Evolutionary conservation across 2,329 filamentous ascomycete species (phyloP).

Genomic region (Diaporthe sp.): DNA sequence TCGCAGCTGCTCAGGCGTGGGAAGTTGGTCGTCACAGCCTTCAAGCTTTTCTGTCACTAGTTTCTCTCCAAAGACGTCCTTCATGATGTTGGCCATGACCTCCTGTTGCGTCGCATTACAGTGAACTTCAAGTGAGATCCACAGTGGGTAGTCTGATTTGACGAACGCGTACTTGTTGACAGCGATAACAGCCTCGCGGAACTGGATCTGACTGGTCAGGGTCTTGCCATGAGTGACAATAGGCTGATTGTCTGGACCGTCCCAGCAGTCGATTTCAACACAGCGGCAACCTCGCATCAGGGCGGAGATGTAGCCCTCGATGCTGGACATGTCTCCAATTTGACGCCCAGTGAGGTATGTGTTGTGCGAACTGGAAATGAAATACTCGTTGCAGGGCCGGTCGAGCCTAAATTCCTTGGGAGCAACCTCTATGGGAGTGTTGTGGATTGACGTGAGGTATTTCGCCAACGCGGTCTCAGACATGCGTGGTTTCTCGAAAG

Average conservation of each 20-base stretch:
- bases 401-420: slow-evolving; percentile 75
- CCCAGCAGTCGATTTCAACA: slow-evolving; percentile 98
- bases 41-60: slow-evolving; percentile 82
- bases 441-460: slow-evolving; percentile 80
- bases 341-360: slow-evolving; percentile 95
- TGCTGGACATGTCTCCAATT: slow-evolving; percentile 88
- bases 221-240: slow-evolving; percentile 92
- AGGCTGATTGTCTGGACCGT: slow-evolving; percentile 87
- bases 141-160: slow-evolving; percentile 87
- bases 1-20: slow-evolving; percentile 87
- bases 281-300: slow-evolving; percentile 91
- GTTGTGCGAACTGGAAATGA: slow-evolving; percentile 98
- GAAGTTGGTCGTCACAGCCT: slow-evolving; percentile 74
- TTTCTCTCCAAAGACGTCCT: slow-evolving; percentile 81
- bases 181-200: slow-evolving; percentile 90
- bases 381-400: slow-evolving; percentile 94
- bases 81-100: slow-evolving; percentile 91
- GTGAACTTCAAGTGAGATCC: slow-evolving; percentile 95
- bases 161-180: slow-evolving; percentile 96
- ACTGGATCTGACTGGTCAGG: slow-evolving; percentile 87
- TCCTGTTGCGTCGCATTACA: slow-evolving; percentile 86
- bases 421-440: slow-evolving; percentile 72
- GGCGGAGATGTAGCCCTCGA: slow-evolving; percentile 93
- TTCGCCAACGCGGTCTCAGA: slow-evolving; percentile 81
- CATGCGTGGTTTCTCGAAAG: slow-evolving; percentile 69